Conservation (phyloP, 1,284 basidiomycete species). For the Pisolithus thermaeus region DNA sequence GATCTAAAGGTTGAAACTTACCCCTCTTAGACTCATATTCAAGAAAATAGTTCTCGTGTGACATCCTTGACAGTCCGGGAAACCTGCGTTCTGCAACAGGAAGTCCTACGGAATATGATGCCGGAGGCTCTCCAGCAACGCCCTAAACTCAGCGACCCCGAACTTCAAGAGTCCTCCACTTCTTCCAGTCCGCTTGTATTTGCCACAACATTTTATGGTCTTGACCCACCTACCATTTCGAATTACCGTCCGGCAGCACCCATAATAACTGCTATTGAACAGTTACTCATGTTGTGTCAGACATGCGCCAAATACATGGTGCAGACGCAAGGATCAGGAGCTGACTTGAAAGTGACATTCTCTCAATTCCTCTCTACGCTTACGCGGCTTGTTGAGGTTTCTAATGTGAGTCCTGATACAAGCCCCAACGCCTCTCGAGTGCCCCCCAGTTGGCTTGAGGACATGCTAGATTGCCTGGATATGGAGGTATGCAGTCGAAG, state of each 20-base stretch:
- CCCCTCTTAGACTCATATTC: conserved; percentile 35
- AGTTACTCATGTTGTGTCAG: conserved; percentile 42
- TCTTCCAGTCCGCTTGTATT: conserved; percentile 45
- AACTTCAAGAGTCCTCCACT: conserved; percentile 22
- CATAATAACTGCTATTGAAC: conserved; percentile 52
- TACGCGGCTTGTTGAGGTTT: conserved; percentile 40
- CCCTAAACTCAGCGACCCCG: conserved; percentile 37
- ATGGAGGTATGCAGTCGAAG: conserved; percentile 39
- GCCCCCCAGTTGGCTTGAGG: conserved; percentile 49
- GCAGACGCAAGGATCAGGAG: conserved; percentile 23
- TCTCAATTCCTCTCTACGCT: conserved; percentile 47
- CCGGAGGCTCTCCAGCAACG: conserved; percentile 44
- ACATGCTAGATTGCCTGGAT: conserved; percentile 45
- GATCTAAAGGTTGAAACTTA: conserved; percentile 4
- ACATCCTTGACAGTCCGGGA: conserved; percentile 36
- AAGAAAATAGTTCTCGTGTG: conserved; percentile 30
- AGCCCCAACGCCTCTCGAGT: conserved; percentile 47
- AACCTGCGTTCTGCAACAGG: conserved; percentile 46
- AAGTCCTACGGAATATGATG: conserved; percentile 49
- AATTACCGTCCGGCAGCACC: conserved; percentile 37
- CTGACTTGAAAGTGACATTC: conserved; percentile 41
- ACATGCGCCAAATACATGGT: conserved; percentile 38
- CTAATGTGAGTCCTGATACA: conserved; percentile 28
- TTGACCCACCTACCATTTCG: conserved; percentile 28
- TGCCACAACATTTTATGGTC: conserved; percentile 55